Evolutionary conservation across 495 filamentous ascomycete genomes (phyloP).

Genomic region (Aspergillus indologenus): DNA sequence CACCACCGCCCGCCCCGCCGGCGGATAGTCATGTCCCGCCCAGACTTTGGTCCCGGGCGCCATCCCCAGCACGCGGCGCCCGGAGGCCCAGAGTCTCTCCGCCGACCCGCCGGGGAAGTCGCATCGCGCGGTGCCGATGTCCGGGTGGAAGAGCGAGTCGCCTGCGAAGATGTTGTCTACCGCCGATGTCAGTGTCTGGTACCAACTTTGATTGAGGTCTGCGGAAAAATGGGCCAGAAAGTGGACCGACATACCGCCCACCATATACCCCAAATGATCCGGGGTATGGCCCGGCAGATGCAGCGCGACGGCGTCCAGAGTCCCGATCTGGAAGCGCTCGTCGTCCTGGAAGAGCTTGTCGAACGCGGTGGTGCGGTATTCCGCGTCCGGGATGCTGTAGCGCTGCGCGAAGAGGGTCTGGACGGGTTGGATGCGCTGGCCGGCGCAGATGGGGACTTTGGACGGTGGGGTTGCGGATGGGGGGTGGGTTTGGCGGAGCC

Average conservation of each 20-base stretch:
- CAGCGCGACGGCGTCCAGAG: constrained; percentile 42
- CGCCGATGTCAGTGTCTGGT: no score
- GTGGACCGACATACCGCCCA: constrained; percentile 39
- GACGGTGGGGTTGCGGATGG: no score
- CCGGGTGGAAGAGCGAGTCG: constrained; percentile 58
- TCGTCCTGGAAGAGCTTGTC: constrained; percentile 53
- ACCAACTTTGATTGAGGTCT: no score
- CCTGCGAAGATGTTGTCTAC: constrained; percentile 57
- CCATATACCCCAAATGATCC: constrained; percentile 58
- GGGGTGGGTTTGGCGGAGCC: constrained; percentile 31
- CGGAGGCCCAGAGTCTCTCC: constrained; percentile 42
- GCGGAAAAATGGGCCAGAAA: no score
- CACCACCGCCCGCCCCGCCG: constrained; percentile 29
- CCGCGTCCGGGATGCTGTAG: constrained; percentile 42
- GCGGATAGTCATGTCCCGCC: constrained; percentile 52
- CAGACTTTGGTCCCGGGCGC: constrained; percentile 45
- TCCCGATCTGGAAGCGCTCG: constrained; percentile 49
- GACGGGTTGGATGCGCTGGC: constrained; percentile 50
- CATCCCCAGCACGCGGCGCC: constrained; percentile 43
- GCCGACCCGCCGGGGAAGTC: constrained; percentile 60
- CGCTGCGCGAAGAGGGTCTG: constrained; percentile 47
- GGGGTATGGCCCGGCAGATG: constrained; percentile 62
- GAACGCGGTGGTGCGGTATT: constrained; percentile 48
- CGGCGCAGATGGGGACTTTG: constrained; percentile 48
- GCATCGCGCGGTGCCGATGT: constrained; percentile 57